Percentiles rank a stretch among this genome's conserved stretches.
These are phyloP conservation scores for Taiozyma sp. DNA, from an alignment of 1,139 yeast genomes.

Conservation along the genomic window DNA sequence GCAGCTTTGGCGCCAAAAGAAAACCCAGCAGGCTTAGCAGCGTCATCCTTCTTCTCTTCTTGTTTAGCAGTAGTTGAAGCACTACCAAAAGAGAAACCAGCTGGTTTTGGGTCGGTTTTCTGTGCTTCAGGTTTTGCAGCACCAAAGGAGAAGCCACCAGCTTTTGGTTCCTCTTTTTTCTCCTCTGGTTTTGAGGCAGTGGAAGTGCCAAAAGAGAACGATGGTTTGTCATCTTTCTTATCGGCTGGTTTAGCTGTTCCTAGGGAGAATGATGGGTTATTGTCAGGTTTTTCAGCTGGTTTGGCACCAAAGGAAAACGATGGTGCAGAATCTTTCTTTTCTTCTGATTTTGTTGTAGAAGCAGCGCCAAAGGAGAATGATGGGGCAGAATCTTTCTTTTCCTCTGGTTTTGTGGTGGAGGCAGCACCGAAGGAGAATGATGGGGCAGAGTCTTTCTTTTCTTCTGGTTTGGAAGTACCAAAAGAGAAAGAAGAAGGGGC, in stretches of 20 bases:
- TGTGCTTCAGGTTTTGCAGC: slow-evolving; percentile 12
- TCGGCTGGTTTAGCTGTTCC: slow-evolving; percentile 24
- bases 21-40: slow-evolving; percentile 12
- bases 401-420: slow-evolving; percentile 4
- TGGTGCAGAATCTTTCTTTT: slow-evolving; percentile 16
- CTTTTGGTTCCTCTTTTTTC: slow-evolving; percentile 6
- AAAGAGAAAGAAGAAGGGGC: slow-evolving; percentile 23
- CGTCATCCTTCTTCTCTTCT: slow-evolving; percentile 15
- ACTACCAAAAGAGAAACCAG: slow-evolving; percentile 23
- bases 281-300: slow-evolving; percentile 14
- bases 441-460: slow-evolving; percentile 18
- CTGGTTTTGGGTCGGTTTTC: slow-evolving; percentile 19
- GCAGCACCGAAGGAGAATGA: slow-evolving; percentile 21
- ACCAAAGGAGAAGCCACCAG: slow-evolving; percentile 20
- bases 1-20: slow-evolving; percentile 21
- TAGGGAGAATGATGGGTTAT: slow-evolving; percentile 8
- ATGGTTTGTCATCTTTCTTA: neutral
- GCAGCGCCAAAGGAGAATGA: slow-evolving; percentile 20
- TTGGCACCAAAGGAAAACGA: slow-evolving; percentile 29
- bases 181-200: slow-evolving; percentile 11
- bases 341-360: slow-evolving; percentile 4
- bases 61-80: slow-evolving; percentile 1
- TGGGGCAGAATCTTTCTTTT: slow-evolving; percentile 7
- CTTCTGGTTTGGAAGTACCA: slow-evolving; percentile 19
- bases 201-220: slow-evolving; percentile 16